These are phyloP conservation scores for Sporothrix variecibatus DNA, from an alignment of 2,329 filamentous ascomycete species.

Conservation along the genomic window DNA sequence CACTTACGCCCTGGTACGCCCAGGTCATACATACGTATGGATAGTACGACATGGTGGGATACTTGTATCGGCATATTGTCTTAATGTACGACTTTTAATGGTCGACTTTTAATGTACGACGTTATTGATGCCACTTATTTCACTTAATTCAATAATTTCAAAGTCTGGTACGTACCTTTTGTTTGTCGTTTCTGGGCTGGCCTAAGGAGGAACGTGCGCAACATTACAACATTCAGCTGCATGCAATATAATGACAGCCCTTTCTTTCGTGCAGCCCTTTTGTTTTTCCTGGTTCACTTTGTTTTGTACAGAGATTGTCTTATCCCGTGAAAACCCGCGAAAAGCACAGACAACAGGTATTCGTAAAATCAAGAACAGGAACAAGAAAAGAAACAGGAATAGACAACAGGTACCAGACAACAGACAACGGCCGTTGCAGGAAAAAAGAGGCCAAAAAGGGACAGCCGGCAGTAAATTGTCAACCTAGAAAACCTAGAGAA, in stretches of 20 bases:
- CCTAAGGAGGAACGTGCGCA: conserved; percentile 13
- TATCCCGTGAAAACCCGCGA: conserved; percentile 15
- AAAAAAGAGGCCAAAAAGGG: no score
- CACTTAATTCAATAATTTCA: no score
- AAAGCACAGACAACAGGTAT: background rate
- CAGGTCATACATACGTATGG: background rate
- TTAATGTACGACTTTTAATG: background rate
- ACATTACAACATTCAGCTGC: background rate
- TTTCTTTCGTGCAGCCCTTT: background rate
- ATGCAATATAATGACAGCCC: background rate
- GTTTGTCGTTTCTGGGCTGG: conserved; percentile 7
- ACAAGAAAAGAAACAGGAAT: background rate
- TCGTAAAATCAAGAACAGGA: background rate
- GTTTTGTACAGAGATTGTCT: background rate
- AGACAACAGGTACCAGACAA: background rate
- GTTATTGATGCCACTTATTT: no score
- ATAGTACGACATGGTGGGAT: background rate
- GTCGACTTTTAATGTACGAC: background rate
- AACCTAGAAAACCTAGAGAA: background rate
- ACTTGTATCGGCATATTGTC: conserved; percentile 19
- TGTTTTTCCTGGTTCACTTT: background rate
- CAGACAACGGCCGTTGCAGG: background rate
- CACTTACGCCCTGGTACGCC: background rate
- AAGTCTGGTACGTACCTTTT: no score
- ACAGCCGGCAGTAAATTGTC: no score